These are phyloP conservation scores for Thinopyrum elongatum DNA, from an alignment of 176 grass and related monocot species.

Conservation along the genomic window DNA sequence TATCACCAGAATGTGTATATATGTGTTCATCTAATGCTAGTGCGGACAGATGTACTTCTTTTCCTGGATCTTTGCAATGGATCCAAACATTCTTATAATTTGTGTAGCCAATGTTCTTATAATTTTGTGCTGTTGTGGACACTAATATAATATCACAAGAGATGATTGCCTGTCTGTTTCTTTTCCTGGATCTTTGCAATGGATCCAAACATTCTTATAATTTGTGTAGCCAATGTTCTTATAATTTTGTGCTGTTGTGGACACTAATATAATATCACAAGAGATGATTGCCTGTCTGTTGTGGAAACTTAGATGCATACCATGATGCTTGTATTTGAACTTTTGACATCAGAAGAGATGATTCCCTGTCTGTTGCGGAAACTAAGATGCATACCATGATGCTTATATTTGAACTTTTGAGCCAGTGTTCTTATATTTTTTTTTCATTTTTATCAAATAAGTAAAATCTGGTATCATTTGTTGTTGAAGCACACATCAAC, in stretches of 20 bases:
- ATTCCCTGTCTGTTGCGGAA: slow-evolving; percentile 8
- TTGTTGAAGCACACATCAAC: background rate
- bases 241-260: background rate
- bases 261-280: background rate
- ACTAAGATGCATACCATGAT: slow-evolving; percentile 2
- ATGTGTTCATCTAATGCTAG: slow-evolving; percentile 4
- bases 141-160: background rate
- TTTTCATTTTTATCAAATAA: slow-evolving; percentile 10
- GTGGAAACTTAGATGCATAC: background rate
- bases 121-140: background rate
- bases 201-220: background rate
- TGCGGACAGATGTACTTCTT: background rate
- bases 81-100: background rate
- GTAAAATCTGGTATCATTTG: background rate
- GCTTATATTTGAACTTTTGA: slow-evolving; percentile 9
- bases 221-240: background rate
- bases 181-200: background rate
- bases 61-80: background rate
- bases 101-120: background rate
- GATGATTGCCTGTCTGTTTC: slow-evolving; percentile 3
- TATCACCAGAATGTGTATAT: background rate
- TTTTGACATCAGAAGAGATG: background rate
- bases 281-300: slow-evolving; percentile 7
- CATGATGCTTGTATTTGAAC: slow-evolving; percentile 12
- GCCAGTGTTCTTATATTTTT: background rate